Conservation (phyloP, 176 grass and related monocot species). For the Cocos nucifera region DNA sequence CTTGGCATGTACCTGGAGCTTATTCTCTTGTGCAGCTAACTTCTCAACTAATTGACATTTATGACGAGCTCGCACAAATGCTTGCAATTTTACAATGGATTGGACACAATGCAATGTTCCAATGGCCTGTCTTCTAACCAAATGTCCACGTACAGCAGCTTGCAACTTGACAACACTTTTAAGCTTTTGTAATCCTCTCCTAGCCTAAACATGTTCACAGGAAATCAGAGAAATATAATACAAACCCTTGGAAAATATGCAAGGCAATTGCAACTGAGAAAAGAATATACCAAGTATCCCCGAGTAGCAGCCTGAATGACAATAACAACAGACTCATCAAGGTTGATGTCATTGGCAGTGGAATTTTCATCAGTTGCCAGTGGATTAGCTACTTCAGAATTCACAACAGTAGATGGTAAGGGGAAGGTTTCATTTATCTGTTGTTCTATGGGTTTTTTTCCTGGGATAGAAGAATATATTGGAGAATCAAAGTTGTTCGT, state of each 20-base stretch:
- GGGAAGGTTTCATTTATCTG: background rate
- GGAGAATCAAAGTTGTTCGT: constrained; percentile 3
- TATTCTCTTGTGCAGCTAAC: constrained; percentile 1
- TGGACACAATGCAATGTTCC: constrained; percentile 2
- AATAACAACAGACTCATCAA: constrained; percentile 3
- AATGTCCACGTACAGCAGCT: constrained; percentile 3
- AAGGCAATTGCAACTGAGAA: background rate
- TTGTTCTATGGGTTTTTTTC: background rate
- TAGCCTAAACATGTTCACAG: constrained; percentile 4
- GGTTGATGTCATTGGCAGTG: background rate
- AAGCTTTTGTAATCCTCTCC: constrained; percentile 6
- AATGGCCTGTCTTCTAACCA: constrained; percentile 2
- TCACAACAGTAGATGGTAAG: background rate
- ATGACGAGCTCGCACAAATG: background rate
- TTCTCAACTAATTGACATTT: background rate
- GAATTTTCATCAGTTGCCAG: background rate
- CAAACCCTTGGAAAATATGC: background rate
- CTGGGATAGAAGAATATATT: constrained; percentile 4
- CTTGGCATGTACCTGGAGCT: background rate
- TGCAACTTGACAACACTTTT: constrained; percentile 3
- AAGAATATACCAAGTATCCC: constrained; percentile 19
- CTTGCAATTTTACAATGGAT: background rate
- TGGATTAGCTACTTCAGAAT: background rate
- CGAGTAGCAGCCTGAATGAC: constrained; percentile 16
- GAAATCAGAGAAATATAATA: background rate